Evolutionary conservation across 257 asterid species (phyloP).

Genomic region (Perilla frutescens): DNA sequence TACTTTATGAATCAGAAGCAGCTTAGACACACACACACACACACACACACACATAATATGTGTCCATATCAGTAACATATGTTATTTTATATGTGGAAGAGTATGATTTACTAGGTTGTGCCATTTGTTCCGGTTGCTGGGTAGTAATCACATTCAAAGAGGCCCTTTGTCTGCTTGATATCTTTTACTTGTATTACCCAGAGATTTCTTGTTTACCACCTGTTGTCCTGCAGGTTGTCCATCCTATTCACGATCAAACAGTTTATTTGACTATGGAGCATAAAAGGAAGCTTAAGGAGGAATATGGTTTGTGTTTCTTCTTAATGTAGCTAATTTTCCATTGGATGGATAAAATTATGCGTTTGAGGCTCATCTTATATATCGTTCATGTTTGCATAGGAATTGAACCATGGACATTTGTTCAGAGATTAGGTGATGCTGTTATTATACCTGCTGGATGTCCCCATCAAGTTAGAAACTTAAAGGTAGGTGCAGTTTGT

Average conservation of each 20-base stretch:
- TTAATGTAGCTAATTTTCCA: constrained; percentile 14
- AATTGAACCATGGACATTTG: constrained; percentile 89
- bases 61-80: too few species aligned
- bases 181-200: not conserved
- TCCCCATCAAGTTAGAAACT: constrained; percentile 93
- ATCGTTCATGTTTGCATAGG: constrained; percentile 50
- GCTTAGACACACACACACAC: not conserved
- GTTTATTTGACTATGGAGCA: constrained; percentile 80
- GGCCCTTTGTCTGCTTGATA: not conserved
- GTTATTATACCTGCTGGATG: constrained; percentile 94
- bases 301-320: constrained; percentile 64
- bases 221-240: constrained; percentile 59
- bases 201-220: not conserved
- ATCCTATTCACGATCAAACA: constrained; percentile 89
- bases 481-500: constrained; percentile 57
- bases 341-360: not conserved
- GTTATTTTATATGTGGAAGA: too few species aligned
- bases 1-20: constrained; percentile 10
- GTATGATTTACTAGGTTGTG: constrained; percentile 20
- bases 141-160: not conserved
- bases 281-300: constrained; percentile 77
- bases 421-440: constrained; percentile 86
- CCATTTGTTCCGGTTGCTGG: constrained; percentile 23
- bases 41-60: too few species aligned
- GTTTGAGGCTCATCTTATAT: constrained; percentile 10